Evolutionary conservation across 345 rosid species (phyloP), one percentile per base, ranked within the genome.

Genomic region (Microthlaspi erraticum): DNA sequence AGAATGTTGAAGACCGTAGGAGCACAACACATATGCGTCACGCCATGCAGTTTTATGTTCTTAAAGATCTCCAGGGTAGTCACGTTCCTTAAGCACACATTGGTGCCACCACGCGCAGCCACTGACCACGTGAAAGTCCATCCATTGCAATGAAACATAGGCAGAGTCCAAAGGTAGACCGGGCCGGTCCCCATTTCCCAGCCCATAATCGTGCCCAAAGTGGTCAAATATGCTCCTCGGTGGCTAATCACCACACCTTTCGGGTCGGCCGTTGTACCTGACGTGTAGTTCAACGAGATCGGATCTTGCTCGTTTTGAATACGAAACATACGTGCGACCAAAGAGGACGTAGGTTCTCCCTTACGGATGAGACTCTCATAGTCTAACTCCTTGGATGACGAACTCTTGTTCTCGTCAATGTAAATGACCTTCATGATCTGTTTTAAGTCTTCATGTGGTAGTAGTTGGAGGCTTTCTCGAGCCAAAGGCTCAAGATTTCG

Each of bases 131-230:
- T 31, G 5, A 86, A 84, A 19, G 89, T 80, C 98, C 98, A 90
- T 0, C 97, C 97, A 16, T 88, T 90, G 76, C 80, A 84, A 67
- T 93, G 98, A 77, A 90, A 93, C 96, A 93, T 88, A 6, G 97
- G 98, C 16, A 93, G 85, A 0, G 92, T 87, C 97, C 98, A 93
- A 0, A 93, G 80, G 51, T 88, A 90, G 8, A 86, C 84, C 3
- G 88, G 86, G 76, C 53, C 49, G 0, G 71, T 16, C 2, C 72
- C 70, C 73, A 89, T 82, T 16, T 73, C 86, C 49, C 81, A 84
- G 19, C 82, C 78, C 33, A 85, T 63, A 71, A 82, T 68, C 0
- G 83, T 53, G 0, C 88, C 80, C 11, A 92, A 79, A 3, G 96
- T 38, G 54, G 74, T 81, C 3, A 90, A 82, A 70, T 88, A 93